Percentiles rank a stretch among this genome's conserved stretches.
Evolutionary conservation across 2,329 filamentous ascomycete species (phyloP).

Genomic region (Aspergillus phoenicis): DNA sequence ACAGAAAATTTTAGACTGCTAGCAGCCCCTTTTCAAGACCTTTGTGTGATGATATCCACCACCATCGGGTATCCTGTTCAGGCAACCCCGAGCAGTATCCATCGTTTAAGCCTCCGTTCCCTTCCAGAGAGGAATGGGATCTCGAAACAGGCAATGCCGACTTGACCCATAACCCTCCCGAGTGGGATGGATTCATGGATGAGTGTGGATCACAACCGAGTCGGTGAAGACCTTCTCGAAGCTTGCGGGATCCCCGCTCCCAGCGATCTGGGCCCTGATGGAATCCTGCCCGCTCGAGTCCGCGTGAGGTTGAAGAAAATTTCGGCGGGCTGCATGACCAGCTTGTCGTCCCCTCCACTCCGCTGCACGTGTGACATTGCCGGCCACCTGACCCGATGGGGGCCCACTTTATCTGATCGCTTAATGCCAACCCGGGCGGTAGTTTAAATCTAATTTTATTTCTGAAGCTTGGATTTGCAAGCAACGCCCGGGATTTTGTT

Average conservation of each 20-base stretch:
- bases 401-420: neutral
- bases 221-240: neutral
- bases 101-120: neutral
- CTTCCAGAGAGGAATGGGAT: no score
- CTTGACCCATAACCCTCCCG: neutral
- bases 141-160: neutral
- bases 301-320: slow-evolving; percentile 6
- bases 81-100: neutral
- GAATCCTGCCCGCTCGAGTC: neutral
- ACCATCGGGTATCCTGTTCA: neutral
- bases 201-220: neutral
- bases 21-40: neutral
- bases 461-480: no score
- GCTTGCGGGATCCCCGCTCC: neutral
- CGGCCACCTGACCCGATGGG: neutral
- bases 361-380: neutral
- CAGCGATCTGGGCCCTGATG: neutral
- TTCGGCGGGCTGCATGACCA: slow-evolving; percentile 1
- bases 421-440: neutral
- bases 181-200: neutral
- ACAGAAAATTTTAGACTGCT: neutral
- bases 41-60: neutral
- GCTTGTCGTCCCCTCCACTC: no score
- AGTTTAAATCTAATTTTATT: slow-evolving; percentile 6
- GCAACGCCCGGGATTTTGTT: no score